Evolutionary conservation across 441 rosid genomes (phyloP), one percentile per base, ranked within the genome.

Genomic region (Dalechampia spathulata): DNA sequence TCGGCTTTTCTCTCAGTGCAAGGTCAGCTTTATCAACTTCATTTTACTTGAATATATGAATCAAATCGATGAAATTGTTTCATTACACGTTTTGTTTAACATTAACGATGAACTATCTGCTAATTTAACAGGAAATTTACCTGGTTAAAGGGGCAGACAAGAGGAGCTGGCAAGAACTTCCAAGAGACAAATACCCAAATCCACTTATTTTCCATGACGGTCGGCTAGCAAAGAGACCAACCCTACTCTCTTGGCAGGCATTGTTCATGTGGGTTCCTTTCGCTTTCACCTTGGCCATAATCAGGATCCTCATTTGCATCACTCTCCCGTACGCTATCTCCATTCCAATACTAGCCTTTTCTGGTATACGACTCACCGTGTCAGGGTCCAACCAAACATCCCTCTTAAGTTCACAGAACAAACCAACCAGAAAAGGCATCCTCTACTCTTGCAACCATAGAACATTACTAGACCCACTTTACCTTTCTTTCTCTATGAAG

Each of bases 151-250:
- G 81, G 60, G 58, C 80, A 76, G 77, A 71, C 71, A 67, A 69
- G 67, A 71, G 74, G 66, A 70, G 60, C 56, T 64, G 87, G 72
- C 45, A 82, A 70, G 19, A 45, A 30, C 74, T 86, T 42, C 89
- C 91, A 40, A 86, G 86, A 63, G 74, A 76, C 52, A 78, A 76
- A 60, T 88, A 83, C 70, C 90, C 96, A 30, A 88, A 78, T 15
- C 90, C 94, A 13, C 71, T 92, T 6, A 71, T 92, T 47, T 92
- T 92, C 56, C 98, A 92, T 14, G 98, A 92, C 10, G 98, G 98
- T 30, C 78, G 98, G 69, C 71, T 92, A 11, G 96, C 94, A 3
- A 71, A 80, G 56, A 68, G 77, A 63, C 98, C 98, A 0, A 88
- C 96, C 47, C 95, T 90, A 21, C 56, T 61, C 0, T 79, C 96